Percentiles rank a stretch among this genome's conserved stretches.
phyloP scores from a whole-genome alignment of 2,329 filamentous ascomycete genomes.

The Ophiostoma ulmi region DNA sequence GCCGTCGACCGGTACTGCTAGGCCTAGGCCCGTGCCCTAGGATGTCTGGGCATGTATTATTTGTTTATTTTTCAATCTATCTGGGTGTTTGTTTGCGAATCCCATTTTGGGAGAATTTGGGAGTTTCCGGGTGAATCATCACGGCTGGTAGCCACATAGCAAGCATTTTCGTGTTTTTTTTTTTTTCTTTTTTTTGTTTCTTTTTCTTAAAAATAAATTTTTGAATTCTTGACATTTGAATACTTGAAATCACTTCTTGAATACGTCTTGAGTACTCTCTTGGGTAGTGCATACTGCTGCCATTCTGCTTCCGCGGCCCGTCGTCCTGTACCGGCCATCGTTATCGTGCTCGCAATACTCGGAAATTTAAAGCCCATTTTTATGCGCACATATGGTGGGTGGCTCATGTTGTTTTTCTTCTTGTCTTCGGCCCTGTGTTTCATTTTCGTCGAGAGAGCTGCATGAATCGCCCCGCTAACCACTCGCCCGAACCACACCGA shows the following conservation, averaged over 20 bases:
- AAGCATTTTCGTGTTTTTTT: not conserved
- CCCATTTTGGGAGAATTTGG: not conserved
- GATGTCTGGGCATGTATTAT: not conserved
- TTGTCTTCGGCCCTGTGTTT: not conserved
- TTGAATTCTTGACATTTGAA: not conserved
- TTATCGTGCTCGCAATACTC: not conserved
- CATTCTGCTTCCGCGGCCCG: too few relatives aligned
- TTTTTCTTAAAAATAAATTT: too few relatives aligned
- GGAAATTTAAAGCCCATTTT: not conserved
- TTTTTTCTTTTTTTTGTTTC: too few relatives aligned
- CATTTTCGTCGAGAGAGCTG: not conserved
- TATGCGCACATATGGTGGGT: not conserved
- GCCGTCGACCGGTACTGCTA: constrained; percentile 7
- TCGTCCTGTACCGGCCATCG: not conserved
- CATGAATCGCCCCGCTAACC: constrained; percentile 4
- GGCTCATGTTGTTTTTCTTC: not conserved
- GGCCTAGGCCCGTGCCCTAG: not conserved
- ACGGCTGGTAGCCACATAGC: constrained; percentile 3
- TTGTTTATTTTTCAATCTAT: not conserved
- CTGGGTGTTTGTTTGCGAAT: not conserved
- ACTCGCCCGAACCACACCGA: not conserved
- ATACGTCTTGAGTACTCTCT: too few relatives aligned
- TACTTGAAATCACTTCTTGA: not conserved
- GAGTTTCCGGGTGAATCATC: not conserved
- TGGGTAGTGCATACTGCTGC: too few relatives aligned